Evolutionary conservation across 1,139 yeast species (phyloP).

Genomic region (Debaryomyces psychrophilus): DNA sequence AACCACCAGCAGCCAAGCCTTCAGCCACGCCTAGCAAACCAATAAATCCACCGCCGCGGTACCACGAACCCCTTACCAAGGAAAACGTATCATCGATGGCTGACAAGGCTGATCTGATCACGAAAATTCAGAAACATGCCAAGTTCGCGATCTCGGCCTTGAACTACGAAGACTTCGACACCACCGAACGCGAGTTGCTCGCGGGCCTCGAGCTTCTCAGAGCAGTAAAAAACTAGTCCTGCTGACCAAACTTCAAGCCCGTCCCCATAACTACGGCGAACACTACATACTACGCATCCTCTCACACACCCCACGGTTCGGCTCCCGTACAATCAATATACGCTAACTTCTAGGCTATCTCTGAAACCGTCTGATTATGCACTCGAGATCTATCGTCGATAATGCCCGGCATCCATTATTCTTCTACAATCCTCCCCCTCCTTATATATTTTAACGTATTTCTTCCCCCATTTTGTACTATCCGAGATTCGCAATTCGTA

Average conservation of each 20-base stretch:
- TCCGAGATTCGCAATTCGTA: background rate
- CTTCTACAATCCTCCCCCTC: background rate
- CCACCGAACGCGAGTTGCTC: conserved; percentile 77
- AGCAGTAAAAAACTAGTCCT: conserved; percentile 15
- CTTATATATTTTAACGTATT: background rate
- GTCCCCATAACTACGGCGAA: too few relatives aligned
- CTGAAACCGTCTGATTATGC: background rate
- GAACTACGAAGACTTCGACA: conserved; percentile 82
- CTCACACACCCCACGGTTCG: background rate
- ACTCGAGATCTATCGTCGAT: background rate
- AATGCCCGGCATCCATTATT: background rate
- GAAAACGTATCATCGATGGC: conserved; percentile 54
- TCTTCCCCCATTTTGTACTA: background rate
- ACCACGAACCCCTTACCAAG: conserved; percentile 34
- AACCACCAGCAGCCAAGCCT: conserved; percentile 1
- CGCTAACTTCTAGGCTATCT: background rate
- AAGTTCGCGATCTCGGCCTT: conserved; percentile 92
- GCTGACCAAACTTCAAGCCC: background rate
- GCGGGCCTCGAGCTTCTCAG: conserved; percentile 57
- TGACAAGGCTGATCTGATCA: conserved; percentile 60
- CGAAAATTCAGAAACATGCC: conserved; percentile 82
- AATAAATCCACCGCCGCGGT: conserved; percentile 1
- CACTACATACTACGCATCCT: background rate
- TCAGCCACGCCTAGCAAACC: background rate
- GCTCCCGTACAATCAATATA: background rate